phyloP scores from a whole-genome alignment of 2,329 filamentous ascomycete genomes.

The Elsinoe batatas region DNA sequence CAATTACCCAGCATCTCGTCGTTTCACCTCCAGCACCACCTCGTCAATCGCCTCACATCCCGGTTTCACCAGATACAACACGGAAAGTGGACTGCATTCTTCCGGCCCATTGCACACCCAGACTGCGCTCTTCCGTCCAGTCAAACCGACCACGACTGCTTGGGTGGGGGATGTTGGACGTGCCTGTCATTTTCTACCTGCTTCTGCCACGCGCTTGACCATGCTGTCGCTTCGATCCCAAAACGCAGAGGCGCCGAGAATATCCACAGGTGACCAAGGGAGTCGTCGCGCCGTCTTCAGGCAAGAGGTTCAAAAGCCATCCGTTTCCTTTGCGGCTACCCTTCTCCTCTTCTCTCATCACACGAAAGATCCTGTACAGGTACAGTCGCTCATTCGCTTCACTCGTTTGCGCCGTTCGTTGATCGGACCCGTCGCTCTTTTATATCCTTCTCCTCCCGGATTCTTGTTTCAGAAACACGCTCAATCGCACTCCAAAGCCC shows the following conservation, averaged over 20 bases:
- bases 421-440: constrained; percentile 9
- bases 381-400: constrained; percentile 9
- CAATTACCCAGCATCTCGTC: not conserved
- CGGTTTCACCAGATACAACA: constrained; percentile 9
- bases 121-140: not conserved
- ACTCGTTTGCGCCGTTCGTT: constrained; percentile 3
- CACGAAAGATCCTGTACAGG: constrained; percentile 2
- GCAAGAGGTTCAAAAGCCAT: constrained; percentile 7
- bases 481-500: constrained; percentile 7
- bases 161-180: not conserved
- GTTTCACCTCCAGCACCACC: not conserved
- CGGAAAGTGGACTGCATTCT: constrained; percentile 10
- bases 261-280: not conserved
- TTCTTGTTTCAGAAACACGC: constrained; percentile 7
- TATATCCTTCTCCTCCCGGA: constrained; percentile 6
- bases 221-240: not conserved
- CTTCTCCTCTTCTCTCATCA: constrained; percentile 4
- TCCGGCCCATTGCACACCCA: not conserved
- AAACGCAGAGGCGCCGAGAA: constrained; percentile 11
- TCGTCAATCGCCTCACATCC: not conserved
- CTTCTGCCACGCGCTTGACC: not conserved
- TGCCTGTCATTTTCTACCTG: not conserved
- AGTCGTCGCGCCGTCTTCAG: constrained; percentile 5
- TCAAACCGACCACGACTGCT: not conserved
- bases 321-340: not conserved